phyloP scores from a whole-genome alignment of 176 grass and related monocot genomes.

The Poa annua region DNA sequence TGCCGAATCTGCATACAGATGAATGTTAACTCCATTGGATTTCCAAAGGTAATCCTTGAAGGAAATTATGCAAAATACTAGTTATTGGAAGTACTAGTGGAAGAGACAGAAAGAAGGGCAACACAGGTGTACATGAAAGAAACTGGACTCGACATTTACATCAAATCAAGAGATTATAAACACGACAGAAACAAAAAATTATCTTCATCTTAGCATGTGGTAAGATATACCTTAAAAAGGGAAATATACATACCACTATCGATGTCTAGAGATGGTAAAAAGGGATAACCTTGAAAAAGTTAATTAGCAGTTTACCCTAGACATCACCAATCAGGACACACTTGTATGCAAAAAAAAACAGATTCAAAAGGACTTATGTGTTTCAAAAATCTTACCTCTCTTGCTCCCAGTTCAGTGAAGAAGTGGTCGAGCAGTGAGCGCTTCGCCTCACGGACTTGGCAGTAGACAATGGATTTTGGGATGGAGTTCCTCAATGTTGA shows the following conservation, averaged over 20 bases:
- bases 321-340: not conserved
- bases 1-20: slow-evolving; percentile 70
- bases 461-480: slow-evolving; percentile 95
- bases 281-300: not conserved
- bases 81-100: too few species aligned
- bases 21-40: not conserved
- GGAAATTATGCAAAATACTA: not conserved
- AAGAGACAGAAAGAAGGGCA: not conserved
- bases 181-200: too few species aligned
- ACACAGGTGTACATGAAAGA: not conserved
- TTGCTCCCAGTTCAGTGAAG: slow-evolving; percentile 94
- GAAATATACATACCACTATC: not conserved
- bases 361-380: not conserved
- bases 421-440: slow-evolving; percentile 98
- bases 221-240: too few species aligned
- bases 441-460: slow-evolving; percentile 96
- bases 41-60: not conserved
- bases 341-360: not conserved
- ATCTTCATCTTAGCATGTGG: not conserved
- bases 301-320: not conserved
- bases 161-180: not conserved
- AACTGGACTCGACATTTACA: not conserved
- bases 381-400: slow-evolving; percentile 66
- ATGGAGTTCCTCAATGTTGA: slow-evolving; percentile 90
- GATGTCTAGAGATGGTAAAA: slow-evolving; percentile 11